Conservation (phyloP, 2,329 filamentous ascomycete genomes). For the Penicillium sp. region DNA sequence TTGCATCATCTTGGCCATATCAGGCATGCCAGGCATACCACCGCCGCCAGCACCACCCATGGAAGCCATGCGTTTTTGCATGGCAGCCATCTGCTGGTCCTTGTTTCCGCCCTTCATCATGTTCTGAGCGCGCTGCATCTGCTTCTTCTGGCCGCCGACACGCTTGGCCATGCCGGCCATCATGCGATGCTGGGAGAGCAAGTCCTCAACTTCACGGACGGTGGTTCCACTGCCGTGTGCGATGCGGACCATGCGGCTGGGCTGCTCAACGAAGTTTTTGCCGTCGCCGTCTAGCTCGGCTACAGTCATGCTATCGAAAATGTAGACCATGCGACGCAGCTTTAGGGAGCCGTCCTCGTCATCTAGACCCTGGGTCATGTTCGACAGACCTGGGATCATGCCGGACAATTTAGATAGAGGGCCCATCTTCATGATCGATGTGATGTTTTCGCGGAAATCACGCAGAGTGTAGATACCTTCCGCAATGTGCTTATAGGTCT, state of each 20-base stretch:
- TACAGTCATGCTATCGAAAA: slow-evolving; percentile 96
- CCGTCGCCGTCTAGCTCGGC: slow-evolving; percentile 95
- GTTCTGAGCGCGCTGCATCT: slow-evolving; percentile 90
- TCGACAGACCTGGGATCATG: slow-evolving; percentile 95
- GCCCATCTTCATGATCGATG: slow-evolving; percentile 99
- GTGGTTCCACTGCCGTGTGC: slow-evolving; percentile 86
- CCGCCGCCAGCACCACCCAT: slow-evolving; percentile 74
- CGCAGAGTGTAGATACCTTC: slow-evolving; percentile 95
- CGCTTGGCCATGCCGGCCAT: slow-evolving; percentile 99
- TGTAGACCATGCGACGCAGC: slow-evolving; percentile 97
- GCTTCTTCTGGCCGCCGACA: slow-evolving; percentile 96
- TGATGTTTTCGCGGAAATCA: slow-evolving; percentile 90
- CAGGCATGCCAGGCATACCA: slow-evolving; percentile 66
- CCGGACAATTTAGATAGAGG: slow-evolving; percentile 95
- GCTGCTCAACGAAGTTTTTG: slow-evolving; percentile 89
- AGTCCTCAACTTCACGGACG: slow-evolving; percentile 89
- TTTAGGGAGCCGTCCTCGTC: slow-evolving; percentile 94
- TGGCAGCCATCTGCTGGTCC: slow-evolving; percentile 88
- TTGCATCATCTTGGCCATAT: slow-evolving; percentile 94
- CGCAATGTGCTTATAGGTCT: slow-evolving; percentile 98
- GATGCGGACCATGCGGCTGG: slow-evolving; percentile 86
- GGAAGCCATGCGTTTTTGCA: slow-evolving; percentile 91
- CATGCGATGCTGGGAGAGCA: slow-evolving; percentile 97
- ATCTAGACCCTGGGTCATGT: slow-evolving; percentile 93
- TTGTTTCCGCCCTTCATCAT: slow-evolving; percentile 90